These are phyloP conservation scores for Tolypocladium amazonense DNA, from an alignment of 2,329 filamentous ascomycete genomes.

Conservation along the genomic window DNA sequence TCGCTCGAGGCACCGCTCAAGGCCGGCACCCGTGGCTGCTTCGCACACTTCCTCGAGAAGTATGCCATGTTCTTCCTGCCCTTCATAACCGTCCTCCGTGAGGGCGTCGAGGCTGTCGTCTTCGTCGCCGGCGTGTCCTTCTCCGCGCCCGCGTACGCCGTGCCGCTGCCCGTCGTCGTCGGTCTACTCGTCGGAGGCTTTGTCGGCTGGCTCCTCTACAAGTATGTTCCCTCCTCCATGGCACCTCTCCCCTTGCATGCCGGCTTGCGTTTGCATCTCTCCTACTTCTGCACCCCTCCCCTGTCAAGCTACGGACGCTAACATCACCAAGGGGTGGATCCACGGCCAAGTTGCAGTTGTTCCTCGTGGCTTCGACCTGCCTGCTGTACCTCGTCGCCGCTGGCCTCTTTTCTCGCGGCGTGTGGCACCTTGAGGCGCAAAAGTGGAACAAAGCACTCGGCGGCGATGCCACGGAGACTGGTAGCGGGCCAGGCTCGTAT, in stretches of 20 bases:
- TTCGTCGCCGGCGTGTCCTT: slow-evolving; percentile 81
- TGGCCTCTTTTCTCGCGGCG: slow-evolving; percentile 65
- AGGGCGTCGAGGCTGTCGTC: slow-evolving; percentile 77
- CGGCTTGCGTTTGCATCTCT: too few species aligned
- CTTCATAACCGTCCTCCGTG: slow-evolving; percentile 77
- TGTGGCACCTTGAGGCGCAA: slow-evolving; percentile 66
- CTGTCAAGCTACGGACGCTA: neutral
- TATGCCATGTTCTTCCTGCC: slow-evolving; percentile 82
- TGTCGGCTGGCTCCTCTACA: slow-evolving; percentile 69
- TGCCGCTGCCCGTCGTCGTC: slow-evolving; percentile 66
- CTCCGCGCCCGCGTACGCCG: slow-evolving; percentile 60
- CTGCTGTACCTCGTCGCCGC: slow-evolving; percentile 77
- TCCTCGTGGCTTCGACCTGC: slow-evolving; percentile 74
- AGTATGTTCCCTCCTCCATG: slow-evolving; percentile 35
- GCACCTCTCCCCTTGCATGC: neutral
- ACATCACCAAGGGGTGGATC: slow-evolving; percentile 26
- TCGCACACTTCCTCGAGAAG: slow-evolving; percentile 60
- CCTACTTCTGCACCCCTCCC: neutral
- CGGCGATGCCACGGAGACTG: slow-evolving; percentile 39
- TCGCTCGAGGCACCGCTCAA: slow-evolving; percentile 46
- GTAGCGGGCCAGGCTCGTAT: slow-evolving; percentile 61
- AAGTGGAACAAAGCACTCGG: slow-evolving; percentile 57
- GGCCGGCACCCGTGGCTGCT: slow-evolving; percentile 30
- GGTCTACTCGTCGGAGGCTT: slow-evolving; percentile 57
- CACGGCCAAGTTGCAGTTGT: slow-evolving; percentile 47